These are phyloP conservation scores for Lactarius deliciosus DNA, from an alignment of 768 basidiomycete genomes.

Conservation along the genomic window DNA sequence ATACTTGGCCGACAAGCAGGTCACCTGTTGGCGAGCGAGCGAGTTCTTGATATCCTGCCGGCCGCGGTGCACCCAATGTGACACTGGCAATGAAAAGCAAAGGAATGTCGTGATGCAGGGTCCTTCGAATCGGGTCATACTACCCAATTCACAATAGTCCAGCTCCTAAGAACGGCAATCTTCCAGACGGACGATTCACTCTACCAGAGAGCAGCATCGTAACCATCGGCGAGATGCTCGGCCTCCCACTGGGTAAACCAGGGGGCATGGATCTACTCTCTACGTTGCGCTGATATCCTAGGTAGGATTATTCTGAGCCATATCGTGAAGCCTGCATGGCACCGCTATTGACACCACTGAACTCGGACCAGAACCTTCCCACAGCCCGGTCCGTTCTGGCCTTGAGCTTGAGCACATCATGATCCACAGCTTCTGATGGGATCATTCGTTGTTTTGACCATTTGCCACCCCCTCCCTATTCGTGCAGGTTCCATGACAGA, in stretches of 20 bases:
- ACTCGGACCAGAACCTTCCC: too few species aligned
- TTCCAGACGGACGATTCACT: neutral
- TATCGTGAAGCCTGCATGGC: too few species aligned
- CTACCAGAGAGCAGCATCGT: neutral
- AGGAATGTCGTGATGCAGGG: neutral
- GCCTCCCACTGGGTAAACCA: too few species aligned
- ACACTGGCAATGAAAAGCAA: neutral
- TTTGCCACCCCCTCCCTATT: too few species aligned
- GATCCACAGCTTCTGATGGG: too few species aligned
- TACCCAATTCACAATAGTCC: too few species aligned
- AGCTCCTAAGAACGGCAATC: too few species aligned
- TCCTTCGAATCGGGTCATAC: neutral
- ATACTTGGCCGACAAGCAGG: neutral
- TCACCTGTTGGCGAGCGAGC: neutral
- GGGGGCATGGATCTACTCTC: neutral
- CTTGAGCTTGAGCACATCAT: too few species aligned
- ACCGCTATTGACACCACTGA: too few species aligned
- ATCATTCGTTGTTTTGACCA: too few species aligned
- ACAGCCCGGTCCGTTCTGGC: too few species aligned
- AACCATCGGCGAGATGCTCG: neutral
- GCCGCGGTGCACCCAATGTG: neutral
- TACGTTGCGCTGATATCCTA: neutral
- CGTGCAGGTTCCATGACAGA: too few species aligned
- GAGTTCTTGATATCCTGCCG: neutral
- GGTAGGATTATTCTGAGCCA: neutral